Conservation (phyloP, 768 basidiomycete genomes). For the Phlegmacium glaucopus region DNA sequence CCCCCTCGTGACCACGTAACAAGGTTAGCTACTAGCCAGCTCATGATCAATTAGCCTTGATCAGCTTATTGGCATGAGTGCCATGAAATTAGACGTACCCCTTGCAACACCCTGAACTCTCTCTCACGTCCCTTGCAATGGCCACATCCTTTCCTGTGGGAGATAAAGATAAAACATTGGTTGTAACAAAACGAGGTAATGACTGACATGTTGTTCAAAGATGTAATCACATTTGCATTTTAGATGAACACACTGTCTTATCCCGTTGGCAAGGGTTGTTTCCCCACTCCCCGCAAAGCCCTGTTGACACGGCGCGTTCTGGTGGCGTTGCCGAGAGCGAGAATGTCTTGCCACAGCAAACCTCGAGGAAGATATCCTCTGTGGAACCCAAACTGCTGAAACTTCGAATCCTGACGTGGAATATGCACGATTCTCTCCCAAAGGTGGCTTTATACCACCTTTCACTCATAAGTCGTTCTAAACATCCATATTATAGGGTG, state of each 20-base stretch:
- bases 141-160: too few species aligned
- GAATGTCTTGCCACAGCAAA: conserved; percentile 14
- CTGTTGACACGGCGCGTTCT: conserved; percentile 7
- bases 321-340: conserved; percentile 1
- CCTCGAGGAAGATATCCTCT: conserved; percentile 18
- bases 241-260: conserved; percentile 38
- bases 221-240: background rate
- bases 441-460: conserved; percentile 41
- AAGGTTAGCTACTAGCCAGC: too few species aligned
- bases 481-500: conserved; percentile 46
- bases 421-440: conserved; percentile 81
- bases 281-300: conserved; percentile 22
- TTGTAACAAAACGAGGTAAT: background rate
- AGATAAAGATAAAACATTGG: too few species aligned
- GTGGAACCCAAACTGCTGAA: conserved; percentile 50
- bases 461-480: background rate
- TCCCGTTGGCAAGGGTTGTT: conserved; percentile 52
- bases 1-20: background rate
- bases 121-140: too few species aligned
- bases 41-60: too few species aligned
- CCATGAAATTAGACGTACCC: too few species aligned
- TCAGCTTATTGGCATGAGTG: too few species aligned
- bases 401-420: conserved; percentile 73
- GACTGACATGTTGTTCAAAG: background rate
- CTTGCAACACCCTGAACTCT: too few species aligned